Evolutionary conservation across 192 early-diverging fungal genomes (phyloP).

Genomic region (Podila horticola): DNA sequence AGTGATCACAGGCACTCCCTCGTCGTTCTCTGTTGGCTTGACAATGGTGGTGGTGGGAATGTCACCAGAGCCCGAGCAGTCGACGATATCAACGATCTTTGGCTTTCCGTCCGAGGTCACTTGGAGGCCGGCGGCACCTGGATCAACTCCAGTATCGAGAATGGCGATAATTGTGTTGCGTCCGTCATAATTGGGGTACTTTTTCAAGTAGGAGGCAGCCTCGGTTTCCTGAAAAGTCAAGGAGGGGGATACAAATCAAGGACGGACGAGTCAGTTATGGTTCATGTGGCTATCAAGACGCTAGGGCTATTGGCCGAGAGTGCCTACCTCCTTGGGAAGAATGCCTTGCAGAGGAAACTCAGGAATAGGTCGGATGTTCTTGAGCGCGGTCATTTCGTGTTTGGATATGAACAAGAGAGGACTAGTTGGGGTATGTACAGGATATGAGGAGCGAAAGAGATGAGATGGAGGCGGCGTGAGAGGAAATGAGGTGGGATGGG

Average conservation of each 20-base stretch:
- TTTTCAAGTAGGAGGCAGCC: slow-evolving; percentile 81
- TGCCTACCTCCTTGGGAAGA: slow-evolving; percentile 57
- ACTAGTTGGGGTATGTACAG: background rate
- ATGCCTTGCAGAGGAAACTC: slow-evolving; percentile 55
- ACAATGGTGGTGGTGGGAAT: slow-evolving; percentile 70
- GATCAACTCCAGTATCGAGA: slow-evolving; percentile 96
- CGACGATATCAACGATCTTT: slow-evolving; percentile 93
- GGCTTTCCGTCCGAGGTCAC: slow-evolving; percentile 88
- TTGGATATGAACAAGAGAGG: slow-evolving; percentile 12
- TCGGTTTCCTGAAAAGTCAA: slow-evolving; percentile 73
- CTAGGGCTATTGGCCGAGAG: background rate
- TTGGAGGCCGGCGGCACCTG: slow-evolving; percentile 87
- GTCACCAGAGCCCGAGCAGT: slow-evolving; percentile 93
- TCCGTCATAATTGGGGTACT: slow-evolving; percentile 89
- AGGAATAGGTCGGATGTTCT: slow-evolving; percentile 54
- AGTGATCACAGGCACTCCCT: slow-evolving; percentile 60
- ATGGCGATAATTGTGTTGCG: slow-evolving; percentile 90
- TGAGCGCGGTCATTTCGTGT: slow-evolving; percentile 47
- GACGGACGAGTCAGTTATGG: background rate
- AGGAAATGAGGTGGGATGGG: background rate
- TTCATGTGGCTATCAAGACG: background rate
- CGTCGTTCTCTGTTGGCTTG: slow-evolving; percentile 59
- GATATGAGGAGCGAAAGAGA: background rate
- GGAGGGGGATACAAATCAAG: background rate
- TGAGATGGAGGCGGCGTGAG: background rate